A percentile compares a stretch with the other conserved stretches of the same genome.
Conservation (phyloP, 2,329 filamentous ascomycete genomes). For the Trichoderma lentiforme region DNA sequence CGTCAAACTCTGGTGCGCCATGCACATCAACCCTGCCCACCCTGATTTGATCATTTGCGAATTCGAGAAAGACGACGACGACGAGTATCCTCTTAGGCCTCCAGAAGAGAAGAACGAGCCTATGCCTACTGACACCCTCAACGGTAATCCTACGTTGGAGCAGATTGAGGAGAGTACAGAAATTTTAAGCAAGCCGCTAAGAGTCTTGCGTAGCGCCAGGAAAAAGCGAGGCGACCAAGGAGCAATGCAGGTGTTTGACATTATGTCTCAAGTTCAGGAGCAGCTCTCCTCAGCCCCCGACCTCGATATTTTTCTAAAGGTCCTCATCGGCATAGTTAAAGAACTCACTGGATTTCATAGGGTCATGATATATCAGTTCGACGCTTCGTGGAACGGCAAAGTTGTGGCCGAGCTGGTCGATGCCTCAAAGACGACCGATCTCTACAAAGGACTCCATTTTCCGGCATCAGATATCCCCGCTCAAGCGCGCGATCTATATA, state of each 20-base stretch:
- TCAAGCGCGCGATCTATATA: conserved; percentile 85
- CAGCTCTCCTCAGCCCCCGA: conserved; percentile 71
- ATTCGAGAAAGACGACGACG: conserved; percentile 81
- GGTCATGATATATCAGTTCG: conserved; percentile 92
- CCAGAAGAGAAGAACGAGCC: conserved; percentile 44
- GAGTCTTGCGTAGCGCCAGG: conserved; percentile 70
- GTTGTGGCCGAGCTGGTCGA: conserved; percentile 88
- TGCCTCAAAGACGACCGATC: conserved; percentile 71
- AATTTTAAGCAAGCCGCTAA: conserved; percentile 70
- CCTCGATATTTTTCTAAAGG: conserved; percentile 72
- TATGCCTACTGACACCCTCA: conserved; percentile 70
- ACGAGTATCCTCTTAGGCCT: conserved; percentile 63
- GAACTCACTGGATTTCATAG: conserved; percentile 88
- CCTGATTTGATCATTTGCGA: conserved; percentile 77
- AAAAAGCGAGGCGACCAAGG: conserved; percentile 74
- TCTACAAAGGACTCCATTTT: conserved; percentile 86
- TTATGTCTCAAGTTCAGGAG: conserved; percentile 88
- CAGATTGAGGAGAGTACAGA: conserved; percentile 74
- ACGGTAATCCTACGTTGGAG: conserved; percentile 67
- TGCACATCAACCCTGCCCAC: conserved; percentile 69
- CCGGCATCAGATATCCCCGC: conserved; percentile 83
- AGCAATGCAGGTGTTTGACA: conserved; percentile 86
- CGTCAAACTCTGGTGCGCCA: conserved; percentile 80
- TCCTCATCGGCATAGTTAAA: conserved; percentile 80
- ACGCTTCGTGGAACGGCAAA: conserved; percentile 74